Evolutionary conservation across 2,329 filamentous ascomycete genomes (phyloP).

Genomic region (Fusarium cicatricum): DNA sequence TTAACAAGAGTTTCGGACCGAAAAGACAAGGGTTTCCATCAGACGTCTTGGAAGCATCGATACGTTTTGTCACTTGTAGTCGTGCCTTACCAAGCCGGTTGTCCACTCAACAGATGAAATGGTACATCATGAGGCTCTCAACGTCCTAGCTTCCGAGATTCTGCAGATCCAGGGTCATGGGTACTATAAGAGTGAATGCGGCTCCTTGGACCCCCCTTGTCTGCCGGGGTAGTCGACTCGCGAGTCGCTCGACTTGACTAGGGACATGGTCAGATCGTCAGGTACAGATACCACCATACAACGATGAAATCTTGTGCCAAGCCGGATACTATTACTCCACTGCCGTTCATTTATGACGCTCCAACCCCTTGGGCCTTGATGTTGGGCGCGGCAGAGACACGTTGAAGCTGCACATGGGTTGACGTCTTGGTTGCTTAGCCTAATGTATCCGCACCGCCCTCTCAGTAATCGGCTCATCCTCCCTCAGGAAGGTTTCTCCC

Average conservation of each 20-base stretch:
- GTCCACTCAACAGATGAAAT: not conserved
- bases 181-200: constrained; percentile 6
- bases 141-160: constrained; percentile 15
- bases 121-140: constrained; percentile 10
- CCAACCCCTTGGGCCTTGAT: not conserved
- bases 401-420: not conserved
- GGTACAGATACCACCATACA: not conserved
- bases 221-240: not conserved
- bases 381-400: constrained; percentile 3
- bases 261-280: constrained; percentile 15
- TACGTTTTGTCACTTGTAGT: not conserved
- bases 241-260: constrained; percentile 4
- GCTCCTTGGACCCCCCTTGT: constrained; percentile 7
- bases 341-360: not conserved
- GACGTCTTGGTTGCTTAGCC: not conserved
- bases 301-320: constrained; percentile 6
- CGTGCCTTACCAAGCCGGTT: constrained; percentile 8
- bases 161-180: constrained; percentile 11
- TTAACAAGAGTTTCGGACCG: not conserved
- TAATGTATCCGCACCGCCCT: constrained; percentile 1
- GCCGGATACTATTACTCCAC: not conserved
- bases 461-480: not conserved
- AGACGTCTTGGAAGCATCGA: not conserved
- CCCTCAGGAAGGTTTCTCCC: not conserved
- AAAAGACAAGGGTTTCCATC: not conserved